Evolutionary conservation across 352 stramenopile species (phyloP).

Genomic region (Phytopythium chamaehyphon): DNA sequence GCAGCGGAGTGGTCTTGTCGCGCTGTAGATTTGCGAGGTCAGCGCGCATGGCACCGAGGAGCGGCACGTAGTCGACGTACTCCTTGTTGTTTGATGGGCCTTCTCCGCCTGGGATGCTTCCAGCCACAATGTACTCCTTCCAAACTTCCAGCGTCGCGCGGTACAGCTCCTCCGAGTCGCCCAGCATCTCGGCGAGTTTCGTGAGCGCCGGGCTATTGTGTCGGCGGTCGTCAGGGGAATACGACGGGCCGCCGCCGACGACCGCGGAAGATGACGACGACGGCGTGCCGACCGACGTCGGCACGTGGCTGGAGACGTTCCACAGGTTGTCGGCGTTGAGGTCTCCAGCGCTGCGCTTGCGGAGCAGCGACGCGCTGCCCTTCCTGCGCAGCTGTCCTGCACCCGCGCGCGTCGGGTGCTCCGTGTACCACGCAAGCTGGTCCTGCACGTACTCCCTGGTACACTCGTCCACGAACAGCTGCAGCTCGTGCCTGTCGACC

Average conservation of each 20-base stretch:
- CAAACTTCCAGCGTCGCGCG: conserved; percentile 74
- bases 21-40: conserved; percentile 81
- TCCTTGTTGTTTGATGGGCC: conserved; percentile 60
- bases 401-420: conserved; percentile 24
- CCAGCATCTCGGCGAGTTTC: conserved; percentile 75
- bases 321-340: conserved; percentile 28
- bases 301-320: conserved; percentile 73
- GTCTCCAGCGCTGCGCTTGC: conserved; percentile 22
- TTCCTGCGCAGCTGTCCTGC: conserved; percentile 12
- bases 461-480: conserved; percentile 71
- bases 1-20: conserved; percentile 64
- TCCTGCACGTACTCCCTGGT: conserved; percentile 69
- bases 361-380: conserved; percentile 20
- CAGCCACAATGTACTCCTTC: conserved; percentile 67
- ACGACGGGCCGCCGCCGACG: conserved; percentile 22
- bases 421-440: conserved; percentile 63
- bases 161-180: conserved; percentile 81
- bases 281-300: conserved; percentile 29
- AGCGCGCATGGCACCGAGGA: conserved; percentile 71
- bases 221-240: conserved; percentile 60
- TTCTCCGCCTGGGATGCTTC: conserved; percentile 51
- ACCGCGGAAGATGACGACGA: conserved; percentile 5
- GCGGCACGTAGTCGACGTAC: conserved; percentile 81
- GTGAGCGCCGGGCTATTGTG: conserved; percentile 58
- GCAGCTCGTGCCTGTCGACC: conserved; percentile 63